Evolutionary conservation across 2,329 filamentous ascomycete genomes (phyloP).

Genomic region (Balansia obtecta): DNA sequence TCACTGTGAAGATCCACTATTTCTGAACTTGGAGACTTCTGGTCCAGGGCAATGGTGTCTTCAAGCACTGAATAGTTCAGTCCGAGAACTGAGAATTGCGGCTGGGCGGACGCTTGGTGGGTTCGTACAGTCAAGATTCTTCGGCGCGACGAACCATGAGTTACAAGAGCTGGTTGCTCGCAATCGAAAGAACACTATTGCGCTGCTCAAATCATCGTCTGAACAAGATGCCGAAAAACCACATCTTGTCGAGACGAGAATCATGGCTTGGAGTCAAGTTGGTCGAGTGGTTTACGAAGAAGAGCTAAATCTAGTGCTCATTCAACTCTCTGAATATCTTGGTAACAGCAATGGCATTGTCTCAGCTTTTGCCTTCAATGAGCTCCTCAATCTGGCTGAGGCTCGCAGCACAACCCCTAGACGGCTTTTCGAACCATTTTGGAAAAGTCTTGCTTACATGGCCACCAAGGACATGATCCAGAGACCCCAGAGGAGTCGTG

Average conservation of each 20-base stretch:
- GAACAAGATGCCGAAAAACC: slow-evolving; percentile 46
- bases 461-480: slow-evolving; percentile 71
- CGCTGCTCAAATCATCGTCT: slow-evolving; percentile 59
- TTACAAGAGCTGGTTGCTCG: slow-evolving; percentile 15
- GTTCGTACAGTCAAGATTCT: slow-evolving; percentile 39
- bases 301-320: slow-evolving; percentile 74
- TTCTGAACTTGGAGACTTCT: slow-evolving; percentile 57
- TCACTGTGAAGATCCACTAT: slow-evolving; percentile 46
- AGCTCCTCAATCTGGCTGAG: slow-evolving; percentile 63
- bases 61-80: slow-evolving; percentile 67
- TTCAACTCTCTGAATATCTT: slow-evolving; percentile 75
- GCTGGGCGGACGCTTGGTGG: slow-evolving; percentile 56
- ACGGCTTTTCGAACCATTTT: slow-evolving; percentile 73
- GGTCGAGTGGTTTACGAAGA: slow-evolving; percentile 66
- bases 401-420: slow-evolving; percentile 47
- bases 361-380: slow-evolving; percentile 70
- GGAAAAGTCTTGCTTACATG: slow-evolving; percentile 71
- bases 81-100: slow-evolving; percentile 73
- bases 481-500: slow-evolving; percentile 69
- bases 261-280: slow-evolving; percentile 77
- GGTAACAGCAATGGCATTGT: slow-evolving; percentile 72
- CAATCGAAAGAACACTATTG: slow-evolving; percentile 55
- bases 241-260: slow-evolving; percentile 67
- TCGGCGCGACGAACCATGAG: slow-evolving; percentile 1
- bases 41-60: slow-evolving; percentile 68